Percentiles rank a stretch among this genome's conserved stretches.
phyloP scores from a whole-genome alignment of 176 grass and related monocot species.

The Oryza punctata region DNA sequence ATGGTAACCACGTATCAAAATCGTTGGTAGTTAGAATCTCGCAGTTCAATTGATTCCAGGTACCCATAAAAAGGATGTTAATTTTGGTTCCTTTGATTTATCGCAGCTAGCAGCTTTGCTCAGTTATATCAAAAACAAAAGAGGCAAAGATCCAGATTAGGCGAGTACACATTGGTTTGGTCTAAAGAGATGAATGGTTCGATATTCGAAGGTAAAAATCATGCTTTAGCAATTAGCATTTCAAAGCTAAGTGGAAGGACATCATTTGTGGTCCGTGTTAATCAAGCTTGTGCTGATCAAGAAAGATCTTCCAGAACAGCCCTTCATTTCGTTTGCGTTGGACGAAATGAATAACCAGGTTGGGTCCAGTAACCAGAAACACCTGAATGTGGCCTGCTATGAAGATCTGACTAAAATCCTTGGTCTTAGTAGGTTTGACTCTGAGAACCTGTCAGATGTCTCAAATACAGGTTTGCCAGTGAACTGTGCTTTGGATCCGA shows the following conservation, averaged over 20 bases:
- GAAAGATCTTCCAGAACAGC: neutral
- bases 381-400: conserved; percentile 31
- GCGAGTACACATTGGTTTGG: neutral
- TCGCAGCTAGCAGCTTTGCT: neutral
- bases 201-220: neutral
- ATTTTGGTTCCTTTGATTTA: neutral
- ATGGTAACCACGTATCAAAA: neutral
- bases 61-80: neutral
- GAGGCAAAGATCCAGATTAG: neutral
- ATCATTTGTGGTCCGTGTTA: neutral
- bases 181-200: conserved; percentile 17
- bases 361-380: conserved; percentile 30
- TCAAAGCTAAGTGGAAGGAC: neutral
- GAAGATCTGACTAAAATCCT: conserved; percentile 57
- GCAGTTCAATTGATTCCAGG: neutral
- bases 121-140: neutral
- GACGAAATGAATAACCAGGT: conserved; percentile 31
- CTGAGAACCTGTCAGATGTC: conserved; percentile 38
- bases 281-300: neutral
- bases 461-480: conserved; percentile 43
- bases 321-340: neutral
- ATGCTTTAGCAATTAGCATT: neutral
- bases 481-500: conserved; percentile 43
- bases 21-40: neutral
- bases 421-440: conserved; percentile 52